phyloP scores from a whole-genome alignment of 2,329 filamentous ascomycete genomes.

The Samsoniella hepiali region DNA sequence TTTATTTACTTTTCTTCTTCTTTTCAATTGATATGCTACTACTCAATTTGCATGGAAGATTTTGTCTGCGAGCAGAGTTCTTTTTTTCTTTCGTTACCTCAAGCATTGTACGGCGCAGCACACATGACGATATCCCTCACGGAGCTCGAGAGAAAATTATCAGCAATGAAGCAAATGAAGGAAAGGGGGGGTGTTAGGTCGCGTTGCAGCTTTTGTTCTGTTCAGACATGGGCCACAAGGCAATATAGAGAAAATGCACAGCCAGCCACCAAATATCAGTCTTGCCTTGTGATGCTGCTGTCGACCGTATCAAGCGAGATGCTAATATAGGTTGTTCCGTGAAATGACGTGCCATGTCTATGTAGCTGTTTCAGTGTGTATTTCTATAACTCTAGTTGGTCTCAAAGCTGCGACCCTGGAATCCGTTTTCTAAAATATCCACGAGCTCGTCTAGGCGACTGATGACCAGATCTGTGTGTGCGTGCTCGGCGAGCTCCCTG shows the following conservation, averaged over 20 bases:
- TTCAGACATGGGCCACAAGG: constrained; percentile 16
- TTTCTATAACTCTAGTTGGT: not conserved
- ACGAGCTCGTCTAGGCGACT: constrained; percentile 72
- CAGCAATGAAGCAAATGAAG: not conserved
- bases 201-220: constrained; percentile 4
- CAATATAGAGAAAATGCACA: constrained; percentile 16
- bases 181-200: not conserved
- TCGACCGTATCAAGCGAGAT: not conserved
- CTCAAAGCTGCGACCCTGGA: constrained; percentile 49
- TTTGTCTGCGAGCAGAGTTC: constrained; percentile 13
- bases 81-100: constrained; percentile 3
- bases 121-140: constrained; percentile 16
- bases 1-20: not conserved
- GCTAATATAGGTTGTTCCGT: too few species aligned
- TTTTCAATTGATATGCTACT: not conserved
- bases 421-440: constrained; percentile 70
- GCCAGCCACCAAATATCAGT: not conserved
- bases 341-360: not conserved
- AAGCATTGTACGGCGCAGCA: constrained; percentile 20
- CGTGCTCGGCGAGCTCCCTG: constrained; percentile 62
- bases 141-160: constrained; percentile 3
- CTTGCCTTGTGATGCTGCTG: not conserved
- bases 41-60: constrained; percentile 5
- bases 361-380: not conserved
- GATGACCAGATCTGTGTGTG: constrained; percentile 75